These are phyloP conservation scores for Oryza glumipatula DNA, from an alignment of 176 grass and related monocot genomes.

Conservation along the genomic window DNA sequence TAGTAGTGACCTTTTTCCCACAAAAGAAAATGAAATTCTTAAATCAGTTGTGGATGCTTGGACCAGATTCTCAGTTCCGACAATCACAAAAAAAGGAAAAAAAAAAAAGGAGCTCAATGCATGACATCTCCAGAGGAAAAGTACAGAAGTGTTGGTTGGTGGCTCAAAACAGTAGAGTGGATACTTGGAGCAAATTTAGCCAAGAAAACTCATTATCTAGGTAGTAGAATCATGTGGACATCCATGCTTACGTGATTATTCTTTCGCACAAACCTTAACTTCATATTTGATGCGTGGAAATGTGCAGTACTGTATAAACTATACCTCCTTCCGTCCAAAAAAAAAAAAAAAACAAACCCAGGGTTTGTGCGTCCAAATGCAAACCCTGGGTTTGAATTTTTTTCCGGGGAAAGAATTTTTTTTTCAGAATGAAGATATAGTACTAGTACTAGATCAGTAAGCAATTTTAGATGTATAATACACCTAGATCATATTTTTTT, in stretches of 20 bases:
- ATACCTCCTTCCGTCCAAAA: no score
- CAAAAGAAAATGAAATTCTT: not conserved
- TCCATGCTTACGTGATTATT: not conserved
- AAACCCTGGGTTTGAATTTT: no score
- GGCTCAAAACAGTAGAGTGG: not conserved
- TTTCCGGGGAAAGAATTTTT: no score
- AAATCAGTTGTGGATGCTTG: not conserved
- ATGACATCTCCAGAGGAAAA: not conserved
- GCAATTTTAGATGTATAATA: not conserved
- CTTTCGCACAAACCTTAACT: not conserved
- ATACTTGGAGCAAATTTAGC: slow-evolving; percentile 12
- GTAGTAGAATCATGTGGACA: not conserved
- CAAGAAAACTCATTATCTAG: not conserved
- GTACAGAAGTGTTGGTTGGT: not conserved
- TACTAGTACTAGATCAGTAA: not conserved
- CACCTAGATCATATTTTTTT: not conserved
- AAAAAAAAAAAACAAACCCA: no score
- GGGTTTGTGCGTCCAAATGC: no score
- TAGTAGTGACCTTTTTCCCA: not conserved
- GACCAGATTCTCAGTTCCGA: not conserved
- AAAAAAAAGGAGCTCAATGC: no score
- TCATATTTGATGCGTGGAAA: not conserved
- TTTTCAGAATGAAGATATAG: no score
- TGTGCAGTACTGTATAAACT: not conserved
- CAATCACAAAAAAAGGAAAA: not conserved